These are phyloP conservation scores for Fraxinus baroniana DNA, from an alignment of 305 asterid species.

Conservation along the genomic window DNA sequence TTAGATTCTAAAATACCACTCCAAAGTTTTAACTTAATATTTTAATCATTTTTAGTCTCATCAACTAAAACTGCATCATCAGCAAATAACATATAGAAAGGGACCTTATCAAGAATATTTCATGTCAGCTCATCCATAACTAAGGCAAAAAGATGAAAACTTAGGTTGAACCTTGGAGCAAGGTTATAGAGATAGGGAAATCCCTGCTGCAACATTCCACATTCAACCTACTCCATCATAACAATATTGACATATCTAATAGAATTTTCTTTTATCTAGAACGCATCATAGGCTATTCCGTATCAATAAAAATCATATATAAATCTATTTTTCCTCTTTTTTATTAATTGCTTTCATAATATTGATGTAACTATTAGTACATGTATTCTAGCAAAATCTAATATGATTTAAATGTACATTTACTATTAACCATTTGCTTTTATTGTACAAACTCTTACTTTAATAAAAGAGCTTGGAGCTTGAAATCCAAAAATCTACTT, in stretches of 20 bases:
- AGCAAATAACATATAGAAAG: neutral
- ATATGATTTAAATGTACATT: neutral
- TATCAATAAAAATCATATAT: neutral
- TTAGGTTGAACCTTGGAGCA: neutral
- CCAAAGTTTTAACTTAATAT: neutral
- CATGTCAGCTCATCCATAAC: neutral
- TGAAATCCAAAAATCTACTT: neutral
- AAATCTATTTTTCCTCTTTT: neutral
- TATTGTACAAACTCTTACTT: neutral
- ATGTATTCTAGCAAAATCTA: neutral
- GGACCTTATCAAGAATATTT: neutral
- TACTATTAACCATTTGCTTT: neutral
- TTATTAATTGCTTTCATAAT: neutral
- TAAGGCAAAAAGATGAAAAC: neutral
- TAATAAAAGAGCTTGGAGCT: neutral
- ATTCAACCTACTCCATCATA: neutral
- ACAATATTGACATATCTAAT: neutral
- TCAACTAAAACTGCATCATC: neutral
- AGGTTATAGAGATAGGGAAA: neutral
- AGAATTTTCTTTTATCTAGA: neutral
- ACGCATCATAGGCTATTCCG: neutral
- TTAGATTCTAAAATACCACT: neutral
- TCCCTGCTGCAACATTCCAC: neutral
- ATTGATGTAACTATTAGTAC: neutral
- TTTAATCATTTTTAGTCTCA: neutral